Evolutionary conservation across 2,329 filamentous ascomycete genomes (phyloP).

Genomic region (Aspergillus sp.): DNA sequence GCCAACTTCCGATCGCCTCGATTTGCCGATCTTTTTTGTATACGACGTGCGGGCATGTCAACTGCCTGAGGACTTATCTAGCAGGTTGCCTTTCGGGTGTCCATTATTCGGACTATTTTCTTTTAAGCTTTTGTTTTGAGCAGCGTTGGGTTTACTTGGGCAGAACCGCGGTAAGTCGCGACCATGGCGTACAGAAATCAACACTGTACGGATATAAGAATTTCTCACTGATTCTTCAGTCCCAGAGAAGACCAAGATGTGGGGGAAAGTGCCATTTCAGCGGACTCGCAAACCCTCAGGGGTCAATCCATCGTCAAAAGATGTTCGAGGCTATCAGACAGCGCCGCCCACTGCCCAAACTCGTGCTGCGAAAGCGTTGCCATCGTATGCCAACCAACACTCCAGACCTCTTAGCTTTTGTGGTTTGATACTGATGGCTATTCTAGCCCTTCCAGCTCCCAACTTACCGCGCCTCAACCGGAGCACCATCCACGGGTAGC

Average conservation of each 20-base stretch:
- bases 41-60: slow-evolving; percentile 24
- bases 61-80: slow-evolving; percentile 11
- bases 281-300: slow-evolving; percentile 47
- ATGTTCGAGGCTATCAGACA: slow-evolving; percentile 46
- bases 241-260: slow-evolving; percentile 45
- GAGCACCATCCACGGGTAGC: slow-evolving; percentile 43
- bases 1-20: neutral
- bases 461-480: slow-evolving; percentile 19
- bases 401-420: neutral
- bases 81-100: neutral
- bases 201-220: neutral
- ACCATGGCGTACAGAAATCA: neutral
- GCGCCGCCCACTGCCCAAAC: slow-evolving; percentile 31
- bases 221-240: neutral
- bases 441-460: slow-evolving; percentile 16
- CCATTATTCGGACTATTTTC: neutral
- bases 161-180: neutral
- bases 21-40: slow-evolving; percentile 5
- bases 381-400: slow-evolving; percentile 37
- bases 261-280: slow-evolving; percentile 52
- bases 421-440: slow-evolving; percentile 6
- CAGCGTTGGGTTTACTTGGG: neutral
- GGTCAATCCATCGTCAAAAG: slow-evolving; percentile 47
- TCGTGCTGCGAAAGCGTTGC: slow-evolving; percentile 30
- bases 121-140: neutral